These are phyloP conservation scores for Trichocomaceae sp. DNA, from an alignment of 2,329 filamentous ascomycete species.

Conservation along the genomic window DNA sequence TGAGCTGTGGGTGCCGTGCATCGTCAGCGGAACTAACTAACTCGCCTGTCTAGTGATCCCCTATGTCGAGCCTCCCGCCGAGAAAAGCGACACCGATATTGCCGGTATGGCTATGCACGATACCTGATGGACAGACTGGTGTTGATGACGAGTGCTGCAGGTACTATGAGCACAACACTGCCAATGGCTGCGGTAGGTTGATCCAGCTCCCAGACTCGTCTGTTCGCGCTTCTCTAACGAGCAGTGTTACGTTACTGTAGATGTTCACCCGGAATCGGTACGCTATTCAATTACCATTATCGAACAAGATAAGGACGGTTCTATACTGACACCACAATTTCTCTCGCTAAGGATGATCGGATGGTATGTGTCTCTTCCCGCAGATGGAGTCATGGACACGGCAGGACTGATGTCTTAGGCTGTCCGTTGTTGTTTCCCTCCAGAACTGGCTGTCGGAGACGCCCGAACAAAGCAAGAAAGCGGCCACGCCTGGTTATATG, in stretches of 20 bases:
- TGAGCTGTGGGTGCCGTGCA: neutral
- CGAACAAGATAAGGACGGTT: neutral
- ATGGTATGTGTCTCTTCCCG: constrained; percentile 43
- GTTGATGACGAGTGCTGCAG: constrained; percentile 25
- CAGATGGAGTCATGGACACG: neutral
- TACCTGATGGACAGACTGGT: neutral
- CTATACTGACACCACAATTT: neutral
- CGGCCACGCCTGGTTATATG: constrained; percentile 65
- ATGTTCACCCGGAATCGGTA: constrained; percentile 90
- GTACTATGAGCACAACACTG: constrained; percentile 66
- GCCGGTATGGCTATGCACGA: constrained; percentile 54
- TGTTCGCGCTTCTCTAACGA: constrained; percentile 17
- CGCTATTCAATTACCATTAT: constrained; percentile 20
- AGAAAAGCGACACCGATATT: constrained; percentile 61
- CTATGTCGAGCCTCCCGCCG: constrained; percentile 68
- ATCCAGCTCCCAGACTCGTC: neutral
- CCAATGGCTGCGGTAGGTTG: constrained; percentile 77
- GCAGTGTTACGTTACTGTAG: constrained; percentile 30
- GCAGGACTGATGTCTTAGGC: constrained; percentile 27
- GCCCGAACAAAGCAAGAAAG: constrained; percentile 50
- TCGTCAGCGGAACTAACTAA: constrained; percentile 17
- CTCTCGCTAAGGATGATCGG: constrained; percentile 51
- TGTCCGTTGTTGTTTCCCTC: constrained; percentile 42
- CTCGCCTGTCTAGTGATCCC: constrained; percentile 62
- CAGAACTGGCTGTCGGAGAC: constrained; percentile 45